Conservation (phyloP, 495 filamentous ascomycete genomes). For the Penicillium ucsense region DNA sequence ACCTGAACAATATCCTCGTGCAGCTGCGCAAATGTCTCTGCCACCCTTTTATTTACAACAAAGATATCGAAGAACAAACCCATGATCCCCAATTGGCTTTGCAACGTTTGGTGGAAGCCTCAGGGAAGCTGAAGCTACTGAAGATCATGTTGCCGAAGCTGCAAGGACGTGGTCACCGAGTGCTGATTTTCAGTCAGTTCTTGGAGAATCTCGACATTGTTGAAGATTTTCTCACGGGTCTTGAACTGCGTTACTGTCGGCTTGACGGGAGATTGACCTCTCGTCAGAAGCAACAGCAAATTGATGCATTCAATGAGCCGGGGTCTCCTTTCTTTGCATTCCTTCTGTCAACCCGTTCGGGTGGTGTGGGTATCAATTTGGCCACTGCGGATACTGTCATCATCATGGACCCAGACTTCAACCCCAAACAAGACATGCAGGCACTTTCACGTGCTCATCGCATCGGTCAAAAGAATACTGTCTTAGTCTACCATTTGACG, state of each 20-base stretch:
- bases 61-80: conserved; percentile 73
- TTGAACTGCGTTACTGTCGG: conserved; percentile 62
- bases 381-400: conserved; percentile 97
- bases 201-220: conserved; percentile 78
- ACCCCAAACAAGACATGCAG: conserved; percentile 96
- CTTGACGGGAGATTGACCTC: conserved; percentile 76
- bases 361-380: conserved; percentile 95
- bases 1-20: conserved; percentile 87
- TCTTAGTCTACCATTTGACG: conserved; percentile 88
- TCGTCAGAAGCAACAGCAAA: conserved; percentile 83
- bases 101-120: conserved; percentile 80
- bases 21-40: conserved; percentile 91
- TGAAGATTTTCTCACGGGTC: conserved; percentile 76
- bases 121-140: conserved; percentile 78
- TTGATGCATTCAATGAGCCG: conserved; percentile 86
- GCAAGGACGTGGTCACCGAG: conserved; percentile 77
- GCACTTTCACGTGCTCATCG: conserved; percentile 88
- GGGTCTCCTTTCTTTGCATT: conserved; percentile 79
- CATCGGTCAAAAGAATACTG: conserved; percentile 92
- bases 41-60: conserved; percentile 90
- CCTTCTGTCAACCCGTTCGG: conserved; percentile 84
- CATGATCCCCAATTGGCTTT: conserved; percentile 43
- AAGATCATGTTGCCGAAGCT: conserved; percentile 88
- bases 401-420: conserved; percentile 96
- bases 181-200: conserved; percentile 95